A percentile compares a stretch with the other conserved stretches of the same genome.
Evolutionary conservation across 306 rosid species (phyloP).

Genomic region (Nissolia schottii): DNA sequence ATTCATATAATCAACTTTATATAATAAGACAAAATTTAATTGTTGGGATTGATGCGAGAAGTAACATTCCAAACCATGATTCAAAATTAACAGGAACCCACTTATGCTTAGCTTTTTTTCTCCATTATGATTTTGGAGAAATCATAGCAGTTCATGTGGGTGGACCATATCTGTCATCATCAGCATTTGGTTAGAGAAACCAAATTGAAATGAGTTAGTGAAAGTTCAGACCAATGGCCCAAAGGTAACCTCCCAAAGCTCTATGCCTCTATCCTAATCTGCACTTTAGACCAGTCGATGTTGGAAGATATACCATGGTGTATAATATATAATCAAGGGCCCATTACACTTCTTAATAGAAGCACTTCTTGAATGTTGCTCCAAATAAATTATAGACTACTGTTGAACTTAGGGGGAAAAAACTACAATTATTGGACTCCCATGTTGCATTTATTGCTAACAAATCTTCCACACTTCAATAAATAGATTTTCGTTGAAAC

Average conservation of each 20-base stretch:
- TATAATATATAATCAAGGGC: not conserved
- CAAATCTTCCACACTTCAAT: not conserved
- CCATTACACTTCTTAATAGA: constrained; percentile 17
- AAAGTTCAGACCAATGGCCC: not conserved
- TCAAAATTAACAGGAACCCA: not conserved
- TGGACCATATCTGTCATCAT: constrained; percentile 19
- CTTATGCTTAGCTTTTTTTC: not conserved
- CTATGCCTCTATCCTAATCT: constrained; percentile 14
- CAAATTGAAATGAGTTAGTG: constrained; percentile 9
- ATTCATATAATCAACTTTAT: too few species aligned
- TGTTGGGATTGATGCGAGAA: too few species aligned
- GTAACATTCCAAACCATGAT: not conserved
- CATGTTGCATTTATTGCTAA: not conserved
- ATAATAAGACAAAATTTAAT: too few species aligned
- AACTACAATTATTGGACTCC: not conserved
- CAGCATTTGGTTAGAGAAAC: constrained; percentile 7
- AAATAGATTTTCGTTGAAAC: not conserved
- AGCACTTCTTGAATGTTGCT: constrained; percentile 36
- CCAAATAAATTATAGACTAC: constrained; percentile 15
- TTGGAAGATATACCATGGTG: constrained; percentile 6
- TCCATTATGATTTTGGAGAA: not conserved
- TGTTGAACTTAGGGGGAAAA: constrained; percentile 19
- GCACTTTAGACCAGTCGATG: constrained; percentile 45
- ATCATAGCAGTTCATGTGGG: constrained; percentile 26
- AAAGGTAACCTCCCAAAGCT: constrained; percentile 27